Base-by-base conservation (phyloP, 2,329 filamentous ascomycete genomes). In the Colletotrichum somersetense region DNA sequence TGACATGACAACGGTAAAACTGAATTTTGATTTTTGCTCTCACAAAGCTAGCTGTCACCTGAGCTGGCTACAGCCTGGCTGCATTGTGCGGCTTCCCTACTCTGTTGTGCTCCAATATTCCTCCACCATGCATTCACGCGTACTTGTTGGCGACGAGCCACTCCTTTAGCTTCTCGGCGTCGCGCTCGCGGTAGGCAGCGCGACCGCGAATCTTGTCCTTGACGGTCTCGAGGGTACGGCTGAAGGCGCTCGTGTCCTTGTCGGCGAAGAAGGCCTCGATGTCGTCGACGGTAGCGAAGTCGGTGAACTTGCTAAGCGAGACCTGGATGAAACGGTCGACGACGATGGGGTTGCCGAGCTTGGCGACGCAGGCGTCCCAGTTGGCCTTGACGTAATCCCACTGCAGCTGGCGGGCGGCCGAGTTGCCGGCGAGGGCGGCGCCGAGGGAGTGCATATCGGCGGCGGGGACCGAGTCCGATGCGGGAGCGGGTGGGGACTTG, bases 391-490 rank as follows among this genome's bases (percentile, higher is more conserved):
- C 89, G 82, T 93, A 97, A 65, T 91, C 85, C 96, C 96, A 99
- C 70, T 97, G 89, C 56, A 91, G 85, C 56, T 87, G 83, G n/a
- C 95, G 92, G 3, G 91, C 92, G 73, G 89, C 87, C 11, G 90
- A 85, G 83, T 98, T 98, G 74, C 84, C 86, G 5, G 93, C 90
- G 38, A 99, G 84, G 1, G 91, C 88, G 61, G 87, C 85, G n/a
- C 91, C 92, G 40, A 95, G 92, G 16, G 91, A 92, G 84, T 98
- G 96, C 81, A 96, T 90, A 81, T 99, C 96, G 78, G 94, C 96
- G 16, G 92, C 89, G 12, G 94, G 91, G 35, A 98, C 93, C n/a
- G 92, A 83, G 74, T 89, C 85, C 44, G 83, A 83, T n/a, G 83
- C 80, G 4, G 80, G 77, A 0, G 82, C 80, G 1, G 87, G 87